Percentiles rank a stretch among this genome's conserved stretches.
These are phyloP conservation scores for Yamadazyma mexicana DNA, from an alignment of 1,139 yeast species.

Conservation along the genomic window DNA sequence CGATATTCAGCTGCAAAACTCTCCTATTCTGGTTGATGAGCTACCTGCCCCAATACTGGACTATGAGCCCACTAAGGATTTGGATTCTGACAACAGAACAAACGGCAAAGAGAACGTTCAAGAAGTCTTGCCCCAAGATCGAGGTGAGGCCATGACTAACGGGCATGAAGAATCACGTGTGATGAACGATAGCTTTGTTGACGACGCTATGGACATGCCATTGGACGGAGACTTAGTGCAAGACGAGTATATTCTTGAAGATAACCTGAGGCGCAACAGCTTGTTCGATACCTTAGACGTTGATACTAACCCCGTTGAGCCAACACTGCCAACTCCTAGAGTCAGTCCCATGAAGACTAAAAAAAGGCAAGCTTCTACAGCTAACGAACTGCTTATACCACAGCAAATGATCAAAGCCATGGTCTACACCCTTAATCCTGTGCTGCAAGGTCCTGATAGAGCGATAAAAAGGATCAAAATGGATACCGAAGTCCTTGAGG, in stretches of 20 bases:
- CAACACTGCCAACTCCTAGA: conserved; percentile 2
- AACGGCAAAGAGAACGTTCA: too few relatives aligned
- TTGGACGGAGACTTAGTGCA: neutral
- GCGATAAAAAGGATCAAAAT: conserved; percentile 7
- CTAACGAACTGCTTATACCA: neutral
- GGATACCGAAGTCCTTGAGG: conserved; percentile 11
- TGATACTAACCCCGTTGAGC: neutral
- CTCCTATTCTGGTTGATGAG: too few relatives aligned
- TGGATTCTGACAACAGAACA: too few relatives aligned
- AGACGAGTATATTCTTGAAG: conserved; percentile 1
- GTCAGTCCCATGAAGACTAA: neutral
- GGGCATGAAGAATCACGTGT: too few relatives aligned
- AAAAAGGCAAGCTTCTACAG: neutral
- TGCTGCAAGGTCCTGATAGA: neutral
- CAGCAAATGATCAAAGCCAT: conserved; percentile 11
- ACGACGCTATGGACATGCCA: too few relatives aligned
- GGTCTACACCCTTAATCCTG: conserved; percentile 7
- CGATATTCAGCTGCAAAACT: too few relatives aligned
- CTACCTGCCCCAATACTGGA: too few relatives aligned
- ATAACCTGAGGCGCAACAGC: neutral
- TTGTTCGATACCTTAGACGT: neutral
- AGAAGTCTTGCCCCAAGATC: too few relatives aligned
- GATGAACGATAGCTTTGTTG: too few relatives aligned
- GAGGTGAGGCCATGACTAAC: too few relatives aligned
- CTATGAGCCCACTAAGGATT: too few relatives aligned